Conservation (phyloP, 345 rosid species). For the Ricinus communis region DNA sequence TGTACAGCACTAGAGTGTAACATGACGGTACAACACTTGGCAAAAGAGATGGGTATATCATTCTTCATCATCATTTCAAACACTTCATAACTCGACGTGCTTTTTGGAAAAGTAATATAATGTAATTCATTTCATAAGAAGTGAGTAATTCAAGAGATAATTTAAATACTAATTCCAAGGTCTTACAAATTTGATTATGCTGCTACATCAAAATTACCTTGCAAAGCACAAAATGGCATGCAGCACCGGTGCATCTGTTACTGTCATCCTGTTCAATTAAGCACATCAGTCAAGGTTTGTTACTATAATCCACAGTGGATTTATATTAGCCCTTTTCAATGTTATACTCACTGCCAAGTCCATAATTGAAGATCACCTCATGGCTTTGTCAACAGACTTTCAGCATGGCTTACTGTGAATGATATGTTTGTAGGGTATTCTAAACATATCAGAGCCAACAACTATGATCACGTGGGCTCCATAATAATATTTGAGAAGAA, state of each 20-base stretch:
- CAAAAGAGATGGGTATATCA: too few relatives aligned
- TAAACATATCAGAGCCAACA: constrained; percentile 15
- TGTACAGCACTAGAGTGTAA: too few relatives aligned
- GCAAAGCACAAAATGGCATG: too few relatives aligned
- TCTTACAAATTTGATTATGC: neutral
- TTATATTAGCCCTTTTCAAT: neutral
- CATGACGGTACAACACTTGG: too few relatives aligned
- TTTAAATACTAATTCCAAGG: neutral
- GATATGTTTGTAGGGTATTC: constrained; percentile 21
- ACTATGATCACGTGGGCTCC: constrained; percentile 18
- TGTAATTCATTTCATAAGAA: neutral
- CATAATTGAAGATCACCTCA: neutral
- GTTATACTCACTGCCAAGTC: neutral
- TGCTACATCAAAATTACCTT: neutral
- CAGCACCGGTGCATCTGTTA: neutral
- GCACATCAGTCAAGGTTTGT: neutral
- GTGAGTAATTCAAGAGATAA: neutral
- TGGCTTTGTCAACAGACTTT: constrained; percentile 20
- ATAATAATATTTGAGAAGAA: neutral
- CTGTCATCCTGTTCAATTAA: neutral
- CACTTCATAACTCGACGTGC: neutral
- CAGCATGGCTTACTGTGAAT: constrained; percentile 19
- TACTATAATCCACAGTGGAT: neutral
- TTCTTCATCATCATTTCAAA: neutral
- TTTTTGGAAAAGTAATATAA: neutral